Base-by-base conservation (phyloP, 768 basidiomycete genomes). In the Macrolepiota dolichaula region DNA sequence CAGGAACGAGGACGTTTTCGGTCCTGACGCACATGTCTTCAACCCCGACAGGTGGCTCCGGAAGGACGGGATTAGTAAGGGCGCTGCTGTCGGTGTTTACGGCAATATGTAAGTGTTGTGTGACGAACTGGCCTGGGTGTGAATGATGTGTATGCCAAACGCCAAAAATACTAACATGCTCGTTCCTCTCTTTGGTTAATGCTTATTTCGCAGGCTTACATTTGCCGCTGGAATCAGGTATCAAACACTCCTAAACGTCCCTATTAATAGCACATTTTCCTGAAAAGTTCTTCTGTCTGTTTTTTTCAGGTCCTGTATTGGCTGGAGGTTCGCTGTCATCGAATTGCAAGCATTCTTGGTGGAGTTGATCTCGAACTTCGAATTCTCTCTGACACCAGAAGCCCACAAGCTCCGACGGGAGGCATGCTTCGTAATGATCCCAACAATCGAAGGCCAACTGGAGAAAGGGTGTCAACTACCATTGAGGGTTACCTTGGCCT, bases 301-400 rank as follows among this genome's bases (percentile, higher is more conserved):
- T 7, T 17, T n/a, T 9, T 49, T 12, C 47, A 75, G 74, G 11
- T 66, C 73, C 9, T 76, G 74, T 64, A 73, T 76, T 29, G 77
- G 75, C 24, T 77, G 76, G 76, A 73, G 71, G 52, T 75, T 77
- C 52, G 76, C 76, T 3, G 65, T 85, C 0, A 67, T 78, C 42
- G 85, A 88, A 67, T 67, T 86, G 15, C 86, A 87, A 63, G 76
- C 79, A 0, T 85, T 88, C 70, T 66, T 87, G n/a, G 77, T 81
- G 24, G 84, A 85, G 65, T 72, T 85, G 22, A 59, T 87, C 42
- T 70, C 76, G 36, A 76, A 81, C 64, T 85, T 87, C 64, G 80
- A 86, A 63, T 82, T 87, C 62, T 62, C 76, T 62, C 72, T 71
- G 36, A 76, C 77, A 2, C 71, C 74, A 15, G 70, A 77, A 57